These are phyloP conservation scores for Arachnomyces sp. DNA, from an alignment of 2,329 filamentous ascomycete genomes.

Conservation along the genomic window DNA sequence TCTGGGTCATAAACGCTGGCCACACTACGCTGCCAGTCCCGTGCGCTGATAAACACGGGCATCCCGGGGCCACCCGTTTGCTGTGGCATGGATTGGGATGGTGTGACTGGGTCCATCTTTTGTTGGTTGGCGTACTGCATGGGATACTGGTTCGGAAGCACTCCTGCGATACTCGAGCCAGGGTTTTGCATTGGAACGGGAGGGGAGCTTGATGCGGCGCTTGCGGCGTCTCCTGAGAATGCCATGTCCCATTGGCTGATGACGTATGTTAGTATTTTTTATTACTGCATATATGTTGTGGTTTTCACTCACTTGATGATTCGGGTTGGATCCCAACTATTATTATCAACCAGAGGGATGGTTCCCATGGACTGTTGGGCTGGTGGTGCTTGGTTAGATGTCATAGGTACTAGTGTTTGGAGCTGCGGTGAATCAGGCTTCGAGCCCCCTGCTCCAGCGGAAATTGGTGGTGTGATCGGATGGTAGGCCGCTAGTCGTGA, in stretches of 20 bases:
- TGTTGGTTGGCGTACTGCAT: constrained; percentile 26
- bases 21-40: constrained; percentile 42
- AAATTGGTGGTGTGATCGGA: constrained; percentile 73
- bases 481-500: constrained; percentile 41
- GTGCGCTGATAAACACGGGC: constrained; percentile 34
- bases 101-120: constrained; percentile 22
- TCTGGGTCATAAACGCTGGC: constrained; percentile 40
- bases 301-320: constrained; percentile 72
- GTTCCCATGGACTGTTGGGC: constrained; percentile 43
- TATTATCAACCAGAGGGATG: constrained; percentile 54
- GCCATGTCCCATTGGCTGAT: constrained; percentile 87
- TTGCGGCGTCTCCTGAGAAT: constrained; percentile 63
- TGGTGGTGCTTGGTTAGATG: constrained; percentile 24
- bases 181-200: constrained; percentile 1
- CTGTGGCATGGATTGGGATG: constrained; percentile 24
- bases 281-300: neutral
- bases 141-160: constrained; percentile 25
- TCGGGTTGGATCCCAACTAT: constrained; percentile 74
- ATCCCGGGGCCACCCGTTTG: constrained; percentile 15
- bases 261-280: constrained; percentile 18
- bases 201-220: constrained; percentile 32
- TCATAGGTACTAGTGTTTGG: constrained; percentile 46
- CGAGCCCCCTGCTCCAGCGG: constrained; percentile 60
- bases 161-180: constrained; percentile 4
- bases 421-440: constrained; percentile 70